These are phyloP conservation scores for Microascus cirrosus DNA, from an alignment of 2,329 filamentous ascomycete species.

Conservation along the genomic window DNA sequence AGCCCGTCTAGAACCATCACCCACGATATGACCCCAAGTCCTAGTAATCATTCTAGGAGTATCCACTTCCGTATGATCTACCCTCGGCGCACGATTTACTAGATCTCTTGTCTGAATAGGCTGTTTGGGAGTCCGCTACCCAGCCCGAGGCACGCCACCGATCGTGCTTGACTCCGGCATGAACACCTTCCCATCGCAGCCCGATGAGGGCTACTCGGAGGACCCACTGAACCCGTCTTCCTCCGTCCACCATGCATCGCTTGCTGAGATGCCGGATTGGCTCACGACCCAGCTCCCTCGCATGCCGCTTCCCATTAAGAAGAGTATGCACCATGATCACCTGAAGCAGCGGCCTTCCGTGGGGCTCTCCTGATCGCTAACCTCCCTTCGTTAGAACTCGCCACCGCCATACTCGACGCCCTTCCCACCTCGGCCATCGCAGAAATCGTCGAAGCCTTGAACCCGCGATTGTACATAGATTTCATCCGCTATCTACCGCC, in stretches of 20 bases:
- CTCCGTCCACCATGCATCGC: conserved; percentile 20
- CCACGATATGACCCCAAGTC: not conserved
- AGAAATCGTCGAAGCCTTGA: conserved; percentile 68
- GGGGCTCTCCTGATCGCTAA: conserved; percentile 7
- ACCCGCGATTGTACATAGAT: conserved; percentile 82
- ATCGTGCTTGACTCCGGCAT: not conserved
- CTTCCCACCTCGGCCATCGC: conserved; percentile 72
- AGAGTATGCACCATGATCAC: conserved; percentile 23
- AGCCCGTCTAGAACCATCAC: not conserved
- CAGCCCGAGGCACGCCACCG: not conserved
- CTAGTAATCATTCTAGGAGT: not conserved
- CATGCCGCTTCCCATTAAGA: conserved; percentile 36
- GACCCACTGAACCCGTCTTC: conserved; percentile 44
- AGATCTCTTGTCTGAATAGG: not conserved
- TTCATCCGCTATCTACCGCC: conserved; percentile 77
- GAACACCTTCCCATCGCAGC: conserved; percentile 30
- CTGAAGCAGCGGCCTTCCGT: not conserved
- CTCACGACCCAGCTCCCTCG: conserved; percentile 36
- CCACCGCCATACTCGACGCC: conserved; percentile 65
- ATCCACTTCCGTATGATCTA: not conserved
- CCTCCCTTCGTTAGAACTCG: conserved; percentile 50
- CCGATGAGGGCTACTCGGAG: conserved; percentile 84
- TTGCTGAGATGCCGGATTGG: conserved; percentile 36
- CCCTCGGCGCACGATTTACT: not conserved
- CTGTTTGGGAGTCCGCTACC: not conserved